These are phyloP conservation scores for Colletotrichum sp. DNA, from an alignment of 2,329 filamentous ascomycete genomes.

Conservation along the genomic window DNA sequence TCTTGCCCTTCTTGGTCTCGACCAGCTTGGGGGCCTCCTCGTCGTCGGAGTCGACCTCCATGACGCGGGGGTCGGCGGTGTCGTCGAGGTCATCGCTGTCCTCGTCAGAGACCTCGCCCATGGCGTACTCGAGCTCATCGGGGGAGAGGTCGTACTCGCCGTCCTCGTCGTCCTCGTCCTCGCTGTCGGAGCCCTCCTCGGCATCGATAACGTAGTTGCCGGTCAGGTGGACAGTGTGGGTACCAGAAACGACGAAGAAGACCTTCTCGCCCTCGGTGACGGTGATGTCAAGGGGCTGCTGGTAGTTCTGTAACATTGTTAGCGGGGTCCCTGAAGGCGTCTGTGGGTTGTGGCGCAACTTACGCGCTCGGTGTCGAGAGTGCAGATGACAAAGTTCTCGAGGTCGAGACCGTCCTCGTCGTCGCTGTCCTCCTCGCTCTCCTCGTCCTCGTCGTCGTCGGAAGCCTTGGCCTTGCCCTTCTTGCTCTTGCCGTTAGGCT, in stretches of 20 bases:
- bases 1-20: conserved; percentile 75
- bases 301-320: conserved; percentile 72
- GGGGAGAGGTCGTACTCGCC: conserved; percentile 83
- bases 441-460: conserved; percentile 63
- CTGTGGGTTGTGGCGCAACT: conserved; percentile 28
- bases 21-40: conserved; percentile 71
- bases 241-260: conserved; percentile 90
- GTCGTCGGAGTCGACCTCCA: conserved; percentile 82
- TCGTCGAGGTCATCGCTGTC: conserved; percentile 81
- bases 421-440: conserved; percentile 55
- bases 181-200: conserved; percentile 66
- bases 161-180: conserved; percentile 68
- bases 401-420: conserved; percentile 71
- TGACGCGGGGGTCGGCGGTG: conserved; percentile 80
- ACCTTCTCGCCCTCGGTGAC: conserved; percentile 87
- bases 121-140: conserved; percentile 77
- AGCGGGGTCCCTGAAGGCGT: neutral
- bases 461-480: conserved; percentile 76
- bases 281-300: conserved; percentile 93
- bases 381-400: conserved; percentile 94
- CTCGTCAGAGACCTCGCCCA: conserved; percentile 76
- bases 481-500: conserved; percentile 64
- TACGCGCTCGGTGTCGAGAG: conserved; percentile 91
- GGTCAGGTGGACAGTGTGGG: conserved; percentile 89
- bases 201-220: conserved; percentile 91